Evolutionary conservation across 352 stramenopile species (phyloP).

Genomic region (Salisapilia sapeloensis): DNA sequence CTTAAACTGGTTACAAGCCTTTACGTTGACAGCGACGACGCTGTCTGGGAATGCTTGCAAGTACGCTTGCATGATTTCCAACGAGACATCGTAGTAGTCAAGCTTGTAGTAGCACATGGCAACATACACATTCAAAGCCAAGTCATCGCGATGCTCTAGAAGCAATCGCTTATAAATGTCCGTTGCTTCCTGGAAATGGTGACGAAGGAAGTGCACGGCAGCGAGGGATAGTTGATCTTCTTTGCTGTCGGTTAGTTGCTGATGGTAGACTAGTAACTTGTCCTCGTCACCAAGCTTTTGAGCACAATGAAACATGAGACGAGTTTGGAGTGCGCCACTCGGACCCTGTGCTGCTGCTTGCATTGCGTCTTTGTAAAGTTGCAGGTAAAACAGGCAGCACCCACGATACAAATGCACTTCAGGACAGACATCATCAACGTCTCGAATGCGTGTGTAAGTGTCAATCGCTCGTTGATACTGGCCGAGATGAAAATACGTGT

Average conservation of each 20-base stretch:
- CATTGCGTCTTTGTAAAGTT: slow-evolving; percentile 82
- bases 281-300: slow-evolving; percentile 89
- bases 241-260: slow-evolving; percentile 83
- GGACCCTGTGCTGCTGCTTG: slow-evolving; percentile 55
- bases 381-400: slow-evolving; percentile 89
- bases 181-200: slow-evolving; percentile 89
- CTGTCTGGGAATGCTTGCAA: slow-evolving; percentile 84
- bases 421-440: slow-evolving; percentile 21
- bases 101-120: slow-evolving; percentile 98
- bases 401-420: slow-evolving; percentile 82
- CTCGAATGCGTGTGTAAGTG: slow-evolving; percentile 71
- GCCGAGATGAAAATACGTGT: slow-evolving; percentile 89
- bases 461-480: slow-evolving; percentile 90
- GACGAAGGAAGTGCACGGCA: slow-evolving; percentile 90
- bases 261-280: slow-evolving; percentile 89
- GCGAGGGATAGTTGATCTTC: slow-evolving; percentile 92
- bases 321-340: slow-evolving; percentile 69
- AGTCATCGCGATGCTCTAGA: slow-evolving; percentile 89
- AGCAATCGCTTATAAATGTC: slow-evolving; percentile 94
- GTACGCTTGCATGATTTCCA: slow-evolving; percentile 95
- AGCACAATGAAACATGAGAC: slow-evolving; percentile 90
- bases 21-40: slow-evolving; percentile 90
- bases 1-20: slow-evolving; percentile 94
- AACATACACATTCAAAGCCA: slow-evolving; percentile 96
- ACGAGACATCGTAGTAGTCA: slow-evolving; percentile 93